Conservation (phyloP, 441 rosid genomes). For the Mallotus repandus region DNA sequence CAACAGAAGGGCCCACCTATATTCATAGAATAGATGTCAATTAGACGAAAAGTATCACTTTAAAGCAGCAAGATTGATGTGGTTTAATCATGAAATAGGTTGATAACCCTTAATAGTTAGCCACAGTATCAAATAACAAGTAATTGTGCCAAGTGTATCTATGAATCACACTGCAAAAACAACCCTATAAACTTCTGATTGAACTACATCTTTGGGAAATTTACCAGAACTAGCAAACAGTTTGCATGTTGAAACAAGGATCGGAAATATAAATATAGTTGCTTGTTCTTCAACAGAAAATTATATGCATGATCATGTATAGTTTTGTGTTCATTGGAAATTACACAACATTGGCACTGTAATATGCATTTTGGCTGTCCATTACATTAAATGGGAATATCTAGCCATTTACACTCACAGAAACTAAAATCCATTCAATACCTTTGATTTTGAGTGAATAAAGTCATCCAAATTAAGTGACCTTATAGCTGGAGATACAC, state of each 20-base stretch:
- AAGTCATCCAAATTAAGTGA: slow-evolving; percentile 75
- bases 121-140: background rate
- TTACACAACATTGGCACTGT: background rate
- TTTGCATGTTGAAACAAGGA: background rate
- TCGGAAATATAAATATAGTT: no score
- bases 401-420: background rate
- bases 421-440: slow-evolving; percentile 21
- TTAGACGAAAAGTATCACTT: background rate
- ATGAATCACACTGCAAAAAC: background rate
- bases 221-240: background rate
- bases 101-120: no score
- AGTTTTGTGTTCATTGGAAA: background rate
- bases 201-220: background rate
- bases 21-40: background rate
- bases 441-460: slow-evolving; percentile 75
- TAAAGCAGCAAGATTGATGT: background rate
- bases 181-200: background rate
- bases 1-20: slow-evolving; percentile 92
- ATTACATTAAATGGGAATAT: background rate
- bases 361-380: background rate
- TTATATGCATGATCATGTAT: background rate
- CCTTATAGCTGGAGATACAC: slow-evolving; percentile 43
- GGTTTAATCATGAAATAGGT: background rate
- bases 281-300: no score
- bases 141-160: background rate